Evolutionary conservation across 1,284 basidiomycete species (phyloP).

Genomic region (Fistulina hepatica): DNA sequence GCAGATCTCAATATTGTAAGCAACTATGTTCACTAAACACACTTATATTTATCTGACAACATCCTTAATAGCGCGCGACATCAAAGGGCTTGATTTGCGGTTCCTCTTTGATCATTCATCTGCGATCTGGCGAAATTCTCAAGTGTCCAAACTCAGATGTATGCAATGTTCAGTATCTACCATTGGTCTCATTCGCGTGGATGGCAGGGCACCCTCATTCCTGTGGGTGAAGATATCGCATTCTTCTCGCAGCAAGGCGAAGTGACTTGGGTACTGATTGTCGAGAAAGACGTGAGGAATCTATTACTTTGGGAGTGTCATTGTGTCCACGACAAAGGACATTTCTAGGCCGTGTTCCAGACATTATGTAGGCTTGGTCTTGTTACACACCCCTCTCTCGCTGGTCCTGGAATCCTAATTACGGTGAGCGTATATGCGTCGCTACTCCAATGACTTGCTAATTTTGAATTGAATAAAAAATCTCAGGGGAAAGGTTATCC

Average conservation of each 20-base stretch:
- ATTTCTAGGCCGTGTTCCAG: conserved; percentile 82
- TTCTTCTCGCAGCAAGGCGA: conserved; percentile 41
- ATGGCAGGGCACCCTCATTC: conserved; percentile 62
- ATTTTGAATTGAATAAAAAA: too few relatives aligned
- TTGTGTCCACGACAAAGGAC: conserved; percentile 7
- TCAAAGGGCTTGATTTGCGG: conserved; percentile 81
- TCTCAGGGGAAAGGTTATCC: conserved; percentile 91
- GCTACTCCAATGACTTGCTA: conserved; percentile 2
- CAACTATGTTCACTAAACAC: conserved; percentile 4
- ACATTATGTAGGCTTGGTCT: conserved; percentile 56
- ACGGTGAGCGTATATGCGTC: conserved; percentile 36
- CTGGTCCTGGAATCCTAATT: conserved; percentile 56
- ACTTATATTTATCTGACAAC: conserved; percentile 7
- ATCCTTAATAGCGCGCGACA: conserved; percentile 56
- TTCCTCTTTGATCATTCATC: conserved; percentile 43
- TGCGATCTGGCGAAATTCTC: conserved; percentile 45
- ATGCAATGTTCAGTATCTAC: conserved; percentile 7
- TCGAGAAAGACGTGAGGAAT: conserved; percentile 78
- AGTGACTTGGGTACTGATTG: conserved; percentile 68
- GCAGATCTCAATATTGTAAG: conserved; percentile 72
- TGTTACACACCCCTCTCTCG: conserved; percentile 33
- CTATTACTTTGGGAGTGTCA: background rate
- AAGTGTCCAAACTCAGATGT: conserved; percentile 48
- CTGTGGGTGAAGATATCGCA: conserved; percentile 59
- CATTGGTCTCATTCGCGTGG: background rate